Conservation (phyloP, 2,329 filamentous ascomycete species). For the Pseudocercospora vitis region DNA sequence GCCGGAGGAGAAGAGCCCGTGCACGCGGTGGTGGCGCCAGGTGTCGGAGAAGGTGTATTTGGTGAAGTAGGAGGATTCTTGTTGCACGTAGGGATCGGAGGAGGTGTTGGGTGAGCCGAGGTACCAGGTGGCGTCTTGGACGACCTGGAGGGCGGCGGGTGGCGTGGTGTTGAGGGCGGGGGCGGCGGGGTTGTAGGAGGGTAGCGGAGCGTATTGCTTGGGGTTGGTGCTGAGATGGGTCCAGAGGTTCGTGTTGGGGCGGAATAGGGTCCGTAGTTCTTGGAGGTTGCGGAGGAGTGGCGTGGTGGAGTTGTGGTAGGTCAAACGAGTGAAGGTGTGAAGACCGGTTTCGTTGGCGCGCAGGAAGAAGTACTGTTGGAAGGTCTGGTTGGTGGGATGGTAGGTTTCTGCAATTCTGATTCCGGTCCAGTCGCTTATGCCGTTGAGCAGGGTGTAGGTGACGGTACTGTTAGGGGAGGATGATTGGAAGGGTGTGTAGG, state of each 20-base stretch:
- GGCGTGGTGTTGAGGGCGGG: slow-evolving; percentile 42
- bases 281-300: slow-evolving; percentile 60
- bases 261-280: slow-evolving; percentile 62
- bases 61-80: slow-evolving; percentile 63
- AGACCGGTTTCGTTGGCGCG: slow-evolving; percentile 62
- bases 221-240: slow-evolving; percentile 62
- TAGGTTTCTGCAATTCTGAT: slow-evolving; percentile 62
- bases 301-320: slow-evolving; percentile 59
- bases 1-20: slow-evolving; percentile 57
- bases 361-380: slow-evolving; percentile 67
- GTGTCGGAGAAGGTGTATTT: slow-evolving; percentile 64
- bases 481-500: slow-evolving; percentile 57
- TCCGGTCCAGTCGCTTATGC: slow-evolving; percentile 58
- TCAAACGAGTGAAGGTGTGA: slow-evolving; percentile 61
- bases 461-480: slow-evolving; percentile 28
- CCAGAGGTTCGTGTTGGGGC: slow-evolving; percentile 61
- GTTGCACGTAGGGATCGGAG: slow-evolving; percentile 54
- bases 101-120: slow-evolving; percentile 54
- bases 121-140: slow-evolving; percentile 66
- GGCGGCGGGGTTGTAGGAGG: slow-evolving; percentile 45
- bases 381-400: slow-evolving; percentile 56
- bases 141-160: slow-evolving; percentile 27
- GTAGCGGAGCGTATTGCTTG: slow-evolving; percentile 55
- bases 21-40: slow-evolving; percentile 59
- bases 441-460: slow-evolving; percentile 53